Evolutionary conservation across 2,329 filamentous ascomycete genomes (phyloP), one percentile per base, ranked within the genome.

Genomic region (Aspergillus transmontanensis): DNA sequence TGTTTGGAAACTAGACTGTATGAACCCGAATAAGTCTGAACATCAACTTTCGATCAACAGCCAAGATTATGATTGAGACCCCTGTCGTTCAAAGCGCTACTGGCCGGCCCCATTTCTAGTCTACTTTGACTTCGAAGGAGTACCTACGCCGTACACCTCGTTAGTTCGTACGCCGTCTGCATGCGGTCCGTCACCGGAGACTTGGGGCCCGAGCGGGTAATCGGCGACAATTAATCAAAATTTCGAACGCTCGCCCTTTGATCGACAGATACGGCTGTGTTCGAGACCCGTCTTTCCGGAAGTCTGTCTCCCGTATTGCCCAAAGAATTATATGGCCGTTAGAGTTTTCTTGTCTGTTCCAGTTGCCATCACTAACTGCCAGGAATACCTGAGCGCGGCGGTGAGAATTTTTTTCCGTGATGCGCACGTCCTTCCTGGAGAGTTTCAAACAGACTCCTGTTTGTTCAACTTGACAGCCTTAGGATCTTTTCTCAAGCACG

Each of bases 261-360:
- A 68, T 68, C 61, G 59, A 62, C 64, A 46, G 28, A 50, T 45
- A 48, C 58, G 34, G 58, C 53, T 39, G 60, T 36, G 60, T 64
- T 66, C 62, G 61, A 65, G 62, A 53, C 58, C 58, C 57, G 46
- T 45, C 43, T 48, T 54, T 58, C 32, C 51, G 51, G 51, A 55
- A 55, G 51, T 16, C 51, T 55, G 32, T 55, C 51, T 21, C 51
- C 51, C 51, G 51, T 55, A 55, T 55, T 26, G 51, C 51, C 19
- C 10, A 46, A 36, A 54, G 23, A 36, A 55, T 21, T 30, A 34
- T 36, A 54, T 55, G 32, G 51, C 51, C 6, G 51, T 55, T 55
- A 55, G 51, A 55, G 32, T 55, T 48, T 55, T 55, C n/a, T 41
- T 26, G 6, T 14, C 34, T 55, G 19, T 26, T 26, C 23, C 4